Conservation (phyloP, 768 basidiomycete species). For the Phylloporus scabripes region DNA sequence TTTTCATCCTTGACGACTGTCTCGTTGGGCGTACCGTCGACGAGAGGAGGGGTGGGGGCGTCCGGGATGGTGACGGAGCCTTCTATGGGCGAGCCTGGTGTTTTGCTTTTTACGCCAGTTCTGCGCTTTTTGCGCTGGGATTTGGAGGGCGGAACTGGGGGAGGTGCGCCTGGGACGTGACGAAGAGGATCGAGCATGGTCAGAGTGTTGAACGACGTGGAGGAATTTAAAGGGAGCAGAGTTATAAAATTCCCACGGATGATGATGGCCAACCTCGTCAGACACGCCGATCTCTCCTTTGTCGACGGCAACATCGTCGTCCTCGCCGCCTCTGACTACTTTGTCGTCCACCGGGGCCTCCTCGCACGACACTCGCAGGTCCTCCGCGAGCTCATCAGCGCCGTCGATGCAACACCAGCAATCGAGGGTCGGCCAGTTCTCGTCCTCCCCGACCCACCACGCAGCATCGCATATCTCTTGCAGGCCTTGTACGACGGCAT, state of each 20-base stretch:
- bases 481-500: constrained; percentile 66
- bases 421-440: constrained; percentile 59
- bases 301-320: constrained; percentile 66
- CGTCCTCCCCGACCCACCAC: constrained; percentile 47
- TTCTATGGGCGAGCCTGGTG: constrained; percentile 42
- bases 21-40: constrained; percentile 48
- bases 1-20: constrained; percentile 43
- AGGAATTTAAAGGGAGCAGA: constrained; percentile 12
- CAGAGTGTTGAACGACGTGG: background rate
- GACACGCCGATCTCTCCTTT: constrained; percentile 56
- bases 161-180: constrained; percentile 73
- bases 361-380: constrained; percentile 58
- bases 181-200: constrained; percentile 43
- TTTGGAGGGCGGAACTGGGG: constrained; percentile 54
- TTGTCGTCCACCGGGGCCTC: constrained; percentile 64
- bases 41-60: constrained; percentile 38
- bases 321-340: constrained; percentile 52
- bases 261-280: constrained; percentile 25
- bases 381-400: constrained; percentile 38
- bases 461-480: constrained; percentile 55
- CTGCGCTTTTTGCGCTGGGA: constrained; percentile 66
- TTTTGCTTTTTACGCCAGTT: constrained; percentile 43
- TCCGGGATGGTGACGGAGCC: constrained; percentile 39
- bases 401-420: constrained; percentile 16
- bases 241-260: constrained; percentile 12